Percentiles rank a stretch among this genome's conserved stretches.
Evolutionary conservation across 2,329 filamentous ascomycete species (phyloP).

Genomic region (Alternaria longipes): DNA sequence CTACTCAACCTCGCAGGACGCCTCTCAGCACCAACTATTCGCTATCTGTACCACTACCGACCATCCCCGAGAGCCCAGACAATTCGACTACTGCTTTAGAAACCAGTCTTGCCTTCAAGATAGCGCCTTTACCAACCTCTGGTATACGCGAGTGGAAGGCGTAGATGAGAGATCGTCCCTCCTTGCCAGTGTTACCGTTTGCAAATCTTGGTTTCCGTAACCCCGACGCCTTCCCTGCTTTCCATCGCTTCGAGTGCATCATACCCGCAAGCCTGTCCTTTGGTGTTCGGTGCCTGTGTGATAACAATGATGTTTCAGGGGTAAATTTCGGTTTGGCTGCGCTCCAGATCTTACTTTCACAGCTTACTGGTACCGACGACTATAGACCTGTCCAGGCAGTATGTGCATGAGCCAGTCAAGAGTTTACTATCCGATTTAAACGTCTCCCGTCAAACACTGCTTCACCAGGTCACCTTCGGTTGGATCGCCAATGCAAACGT

Average conservation of each 20-base stretch:
- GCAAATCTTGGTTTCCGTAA: conserved; percentile 5
- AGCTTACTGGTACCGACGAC: conserved; percentile 7
- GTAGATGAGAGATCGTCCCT: neutral
- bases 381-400: neutral
- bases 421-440: neutral
- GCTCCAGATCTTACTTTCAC: conserved; percentile 6
- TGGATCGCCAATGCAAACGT: neutral
- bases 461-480: conserved; percentile 7
- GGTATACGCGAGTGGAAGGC: neutral
- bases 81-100: neutral
- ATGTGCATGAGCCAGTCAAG: neutral
- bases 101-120: neutral
- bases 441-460: neutral
- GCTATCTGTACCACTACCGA: neutral
- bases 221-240: conserved; percentile 1
- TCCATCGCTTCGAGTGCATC: neutral
- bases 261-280: neutral
- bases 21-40: neutral
- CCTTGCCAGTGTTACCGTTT: conserved; percentile 7
- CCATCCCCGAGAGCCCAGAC: neutral
- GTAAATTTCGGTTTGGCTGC: conserved; percentile 5
- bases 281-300: neutral
- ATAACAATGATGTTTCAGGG: neutral
- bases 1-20: neutral
- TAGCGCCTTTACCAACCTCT: neutral